These are phyloP conservation scores for Testicularia cyperi DNA, from an alignment of 1,284 basidiomycete species.

Conservation along the genomic window DNA sequence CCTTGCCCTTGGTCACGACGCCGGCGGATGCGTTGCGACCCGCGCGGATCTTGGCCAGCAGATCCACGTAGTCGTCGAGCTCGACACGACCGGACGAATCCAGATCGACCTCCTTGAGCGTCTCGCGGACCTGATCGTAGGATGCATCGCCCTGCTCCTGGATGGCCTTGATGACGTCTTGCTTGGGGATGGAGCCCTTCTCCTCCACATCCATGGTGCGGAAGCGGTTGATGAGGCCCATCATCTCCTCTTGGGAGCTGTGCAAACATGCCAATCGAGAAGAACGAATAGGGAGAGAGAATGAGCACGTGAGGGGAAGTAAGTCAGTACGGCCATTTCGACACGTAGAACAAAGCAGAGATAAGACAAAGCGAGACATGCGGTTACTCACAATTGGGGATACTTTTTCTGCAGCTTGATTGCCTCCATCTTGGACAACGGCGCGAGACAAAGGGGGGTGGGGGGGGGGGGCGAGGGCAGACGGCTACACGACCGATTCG, in stretches of 20 bases:
- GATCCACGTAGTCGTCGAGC: conserved; percentile 95
- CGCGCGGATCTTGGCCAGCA: conserved; percentile 75
- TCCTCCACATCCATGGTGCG: conserved; percentile 56
- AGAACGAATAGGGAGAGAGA: not conserved
- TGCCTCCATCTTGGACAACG: conserved; percentile 75
- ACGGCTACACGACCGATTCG: no score
- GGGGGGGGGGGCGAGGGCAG: no score
- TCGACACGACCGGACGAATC: conserved; percentile 95
- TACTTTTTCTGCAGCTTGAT: conserved; percentile 89
- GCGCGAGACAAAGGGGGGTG: no score
- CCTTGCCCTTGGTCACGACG: conserved; percentile 70
- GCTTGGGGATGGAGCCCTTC: conserved; percentile 53
- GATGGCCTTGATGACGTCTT: conserved; percentile 55
- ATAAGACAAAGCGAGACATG: not conserved
- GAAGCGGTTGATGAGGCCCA: conserved; percentile 55
- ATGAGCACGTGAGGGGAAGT: no score
- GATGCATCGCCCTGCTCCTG: conserved; percentile 49
- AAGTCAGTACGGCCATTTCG: no score
- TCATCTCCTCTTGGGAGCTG: conserved; percentile 60
- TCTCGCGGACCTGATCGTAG: conserved; percentile 64
- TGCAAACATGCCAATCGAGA: not conserved
- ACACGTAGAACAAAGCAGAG: no score
- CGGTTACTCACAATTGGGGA: conserved; percentile 78
- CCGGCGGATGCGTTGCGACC: conserved; percentile 62
- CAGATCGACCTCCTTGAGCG: conserved; percentile 88